Evolutionary conservation across 2,329 filamentous ascomycete genomes (phyloP).

Genomic region (Cercospora citrullina): DNA sequence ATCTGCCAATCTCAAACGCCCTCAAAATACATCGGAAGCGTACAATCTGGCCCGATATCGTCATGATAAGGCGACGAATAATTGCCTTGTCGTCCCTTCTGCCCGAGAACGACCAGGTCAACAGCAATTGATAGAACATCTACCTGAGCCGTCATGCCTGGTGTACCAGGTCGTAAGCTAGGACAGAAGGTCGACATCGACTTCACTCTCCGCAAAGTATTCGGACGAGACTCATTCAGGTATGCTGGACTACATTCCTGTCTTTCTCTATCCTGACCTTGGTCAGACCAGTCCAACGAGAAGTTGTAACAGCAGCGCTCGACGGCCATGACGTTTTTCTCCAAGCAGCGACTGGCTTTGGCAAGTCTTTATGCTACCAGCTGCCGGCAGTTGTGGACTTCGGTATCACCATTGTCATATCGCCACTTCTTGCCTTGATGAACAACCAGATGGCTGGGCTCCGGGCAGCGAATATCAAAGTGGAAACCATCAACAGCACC

Average conservation of each 20-base stretch:
- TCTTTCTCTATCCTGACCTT: conserved; percentile 1
- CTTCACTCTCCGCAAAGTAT: conserved; percentile 41
- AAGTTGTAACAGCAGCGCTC: conserved; percentile 81
- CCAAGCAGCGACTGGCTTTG: conserved; percentile 86
- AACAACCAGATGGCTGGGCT: conserved; percentile 90
- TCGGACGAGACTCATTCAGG: conserved; percentile 40
- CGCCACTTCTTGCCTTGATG: conserved; percentile 86
- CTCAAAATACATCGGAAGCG: not conserved
- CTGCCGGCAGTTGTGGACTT: conserved; percentile 83
- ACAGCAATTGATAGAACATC: not conserved
- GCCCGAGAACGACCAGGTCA: not conserved
- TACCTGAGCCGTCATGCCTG: conserved; percentile 30
- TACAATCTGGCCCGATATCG: not conserved
- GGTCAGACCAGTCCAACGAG: conserved; percentile 73
- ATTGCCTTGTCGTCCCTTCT: not conserved
- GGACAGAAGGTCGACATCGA: conserved; percentile 39
- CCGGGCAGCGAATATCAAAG: conserved; percentile 70
- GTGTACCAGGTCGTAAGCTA: conserved; percentile 23
- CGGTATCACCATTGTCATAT: conserved; percentile 89
- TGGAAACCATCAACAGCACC: conserved; percentile 83
- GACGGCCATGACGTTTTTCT: conserved; percentile 88
- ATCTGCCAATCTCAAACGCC: not conserved
- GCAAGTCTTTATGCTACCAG: conserved; percentile 92
- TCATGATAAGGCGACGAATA: not conserved
- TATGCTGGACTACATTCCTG: conserved; percentile 8